Percentiles rank a stretch among this genome's conserved stretches.
phyloP scores from a whole-genome alignment of 2,329 filamentous ascomycete species.

The Aureobasidium melanogenum region DNA sequence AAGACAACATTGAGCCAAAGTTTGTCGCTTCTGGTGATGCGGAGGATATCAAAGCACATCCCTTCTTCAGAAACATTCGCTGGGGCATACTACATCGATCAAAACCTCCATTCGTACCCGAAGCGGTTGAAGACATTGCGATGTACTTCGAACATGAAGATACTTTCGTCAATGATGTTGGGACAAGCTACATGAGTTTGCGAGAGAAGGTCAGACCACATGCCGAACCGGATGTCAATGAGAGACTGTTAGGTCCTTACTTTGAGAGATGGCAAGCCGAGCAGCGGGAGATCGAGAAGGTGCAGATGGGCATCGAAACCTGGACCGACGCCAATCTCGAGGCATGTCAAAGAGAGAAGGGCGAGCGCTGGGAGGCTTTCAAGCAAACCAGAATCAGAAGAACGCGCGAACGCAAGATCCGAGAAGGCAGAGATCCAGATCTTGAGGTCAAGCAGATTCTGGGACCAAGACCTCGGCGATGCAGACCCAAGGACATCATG shows the following conservation, averaged over 20 bases:
- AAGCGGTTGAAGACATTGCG: slow-evolving; percentile 52
- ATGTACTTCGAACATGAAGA: slow-evolving; percentile 86
- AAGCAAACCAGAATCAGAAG: slow-evolving; percentile 20
- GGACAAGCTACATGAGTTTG: slow-evolving; percentile 16
- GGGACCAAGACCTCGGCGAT: slow-evolving; percentile 52
- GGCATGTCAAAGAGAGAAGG: slow-evolving; percentile 24
- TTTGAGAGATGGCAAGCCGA: slow-evolving; percentile 19
- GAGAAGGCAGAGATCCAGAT: background rate
- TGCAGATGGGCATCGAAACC: slow-evolving; percentile 22
- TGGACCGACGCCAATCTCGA: slow-evolving; percentile 22
- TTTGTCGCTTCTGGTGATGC: slow-evolving; percentile 77
- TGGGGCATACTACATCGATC: slow-evolving; percentile 68
- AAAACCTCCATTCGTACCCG: slow-evolving; percentile 70
- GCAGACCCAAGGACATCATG: slow-evolving; percentile 74
- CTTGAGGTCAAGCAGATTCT: background rate
- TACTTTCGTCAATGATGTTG: slow-evolving; percentile 43
- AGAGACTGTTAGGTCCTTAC: slow-evolving; percentile 15
- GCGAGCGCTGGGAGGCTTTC: slow-evolving; percentile 22
- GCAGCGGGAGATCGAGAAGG: slow-evolving; percentile 20
- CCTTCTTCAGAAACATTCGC: slow-evolving; percentile 70
- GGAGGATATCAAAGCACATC: slow-evolving; percentile 79
- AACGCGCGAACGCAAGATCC: slow-evolving; percentile 17
- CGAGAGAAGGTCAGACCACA: slow-evolving; percentile 17
- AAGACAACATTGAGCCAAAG: slow-evolving; percentile 22
- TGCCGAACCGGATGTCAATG: slow-evolving; percentile 5